phyloP scores from a whole-genome alignment of 139 green algal species.

The Haematococcus sp. region DNA sequence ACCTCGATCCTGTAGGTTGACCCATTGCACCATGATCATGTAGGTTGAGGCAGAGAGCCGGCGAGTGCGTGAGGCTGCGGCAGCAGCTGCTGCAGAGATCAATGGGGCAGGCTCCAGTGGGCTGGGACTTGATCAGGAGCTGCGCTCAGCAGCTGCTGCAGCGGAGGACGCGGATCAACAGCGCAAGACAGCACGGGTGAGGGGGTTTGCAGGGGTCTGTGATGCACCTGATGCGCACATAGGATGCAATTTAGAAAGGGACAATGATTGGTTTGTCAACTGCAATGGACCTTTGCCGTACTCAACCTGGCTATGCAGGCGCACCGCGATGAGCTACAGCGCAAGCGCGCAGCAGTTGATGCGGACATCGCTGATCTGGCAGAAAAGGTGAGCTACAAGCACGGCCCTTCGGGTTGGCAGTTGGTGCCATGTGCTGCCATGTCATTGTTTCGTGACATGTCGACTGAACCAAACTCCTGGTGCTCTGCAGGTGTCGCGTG shows the following conservation, averaged over 20 bases:
- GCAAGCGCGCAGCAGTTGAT: not conserved
- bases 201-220: too few species aligned
- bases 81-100: slow-evolving; percentile 3
- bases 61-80: not conserved
- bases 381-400: not conserved
- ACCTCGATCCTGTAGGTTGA: too few species aligned
- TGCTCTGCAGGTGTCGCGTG: slow-evolving; percentile 1
- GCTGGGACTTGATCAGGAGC: not conserved
- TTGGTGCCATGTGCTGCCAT: not conserved
- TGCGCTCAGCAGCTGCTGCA: too few species aligned
- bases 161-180: not conserved
- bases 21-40: not conserved
- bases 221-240: too few species aligned
- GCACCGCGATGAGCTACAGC: not conserved
- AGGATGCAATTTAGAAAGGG: too few species aligned
- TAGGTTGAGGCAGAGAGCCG: slow-evolving; percentile 9
- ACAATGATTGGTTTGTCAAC: too few species aligned
- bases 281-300: too few species aligned
- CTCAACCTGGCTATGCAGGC: slow-evolving; percentile 7
- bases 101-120: not conserved
- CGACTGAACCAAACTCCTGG: not conserved
- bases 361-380: slow-evolving; percentile 13
- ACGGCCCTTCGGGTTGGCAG: not conserved
- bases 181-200: not conserved
- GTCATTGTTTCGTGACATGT: not conserved